Evolutionary conservation across 225 moss, liverwort and hornwort species (phyloP), one percentile per base, ranked within the genome.

Genomic region (Climacium dendroides): DNA sequence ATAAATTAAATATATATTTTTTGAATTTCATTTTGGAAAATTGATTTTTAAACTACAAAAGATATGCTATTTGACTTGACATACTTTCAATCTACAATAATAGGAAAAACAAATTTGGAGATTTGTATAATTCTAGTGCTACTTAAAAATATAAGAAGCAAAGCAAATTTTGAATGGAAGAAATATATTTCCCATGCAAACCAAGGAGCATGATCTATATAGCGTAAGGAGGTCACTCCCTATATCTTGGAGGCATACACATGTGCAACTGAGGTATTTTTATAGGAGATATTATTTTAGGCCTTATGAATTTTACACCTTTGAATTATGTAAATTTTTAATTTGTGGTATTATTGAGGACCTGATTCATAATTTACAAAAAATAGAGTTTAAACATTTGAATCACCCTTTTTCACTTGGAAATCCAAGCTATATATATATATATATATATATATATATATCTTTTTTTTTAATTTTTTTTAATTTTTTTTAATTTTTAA

Each of bases 141-240:
- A 39, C 8, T 25, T 1, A 41, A 41, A 15, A 41, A 15, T 2
- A 20, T 15, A 70, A 70, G 25, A 70, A 41, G 15, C 5, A 1
- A 70, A 70, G 1, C 8, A 41, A 25, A 26, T 4, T 43, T 39
- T 41, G 3, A 28, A 43, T 28, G 16, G 28, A 28, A 71, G 28
- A 28, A 71, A 66, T 37, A 67, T 19, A 67, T 2, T 37, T 37
- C 2, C 28, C 1, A 45, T 28, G 17, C 10, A 71, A 43, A 71
- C 0, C 1, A 43, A 71, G 9, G 6, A 3, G 5, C 9, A 28
- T 9, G 14, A 15, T 70, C 15, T 15, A 43, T 25, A 69, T 24
- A 1, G 24, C 14, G 0, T 0, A 0, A 1, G 1, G 15, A 24
- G 5, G 24, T 70, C 15, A 71, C 5, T 71, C 0, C 3, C 3